phyloP scores from a whole-genome alignment of 2,329 filamentous ascomycete species.

The Nothomitra cinnamomea region DNA sequence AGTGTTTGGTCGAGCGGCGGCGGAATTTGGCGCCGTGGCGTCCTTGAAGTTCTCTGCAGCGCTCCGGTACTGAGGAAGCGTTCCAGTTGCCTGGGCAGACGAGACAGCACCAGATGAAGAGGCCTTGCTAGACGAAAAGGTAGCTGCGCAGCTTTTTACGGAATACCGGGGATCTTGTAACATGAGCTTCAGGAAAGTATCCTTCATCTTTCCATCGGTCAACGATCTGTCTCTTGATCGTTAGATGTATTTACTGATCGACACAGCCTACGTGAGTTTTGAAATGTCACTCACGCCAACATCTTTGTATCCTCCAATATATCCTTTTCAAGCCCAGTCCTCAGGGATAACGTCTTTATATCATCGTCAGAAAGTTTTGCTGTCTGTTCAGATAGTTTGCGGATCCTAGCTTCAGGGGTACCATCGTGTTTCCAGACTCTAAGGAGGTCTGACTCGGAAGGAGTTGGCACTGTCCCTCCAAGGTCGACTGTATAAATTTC shows the following conservation, averaged over 20 bases:
- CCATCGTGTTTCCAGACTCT: no score
- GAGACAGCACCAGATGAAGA: neutral
- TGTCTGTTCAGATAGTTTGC: no score
- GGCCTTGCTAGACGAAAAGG: neutral
- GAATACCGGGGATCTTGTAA: constrained; percentile 1
- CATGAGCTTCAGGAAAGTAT: neutral
- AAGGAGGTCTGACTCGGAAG: no score
- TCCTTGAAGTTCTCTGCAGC: neutral
- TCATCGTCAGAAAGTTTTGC: no score
- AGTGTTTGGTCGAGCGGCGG: neutral
- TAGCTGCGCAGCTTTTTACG: neutral
- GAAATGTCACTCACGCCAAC: no score
- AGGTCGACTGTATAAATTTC: no score
- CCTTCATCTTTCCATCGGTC: neutral
- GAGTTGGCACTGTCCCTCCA: no score
- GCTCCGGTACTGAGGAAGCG: neutral
- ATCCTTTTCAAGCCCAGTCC: no score
- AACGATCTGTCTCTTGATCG: neutral
- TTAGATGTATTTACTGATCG: neutral
- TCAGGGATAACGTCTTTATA: no score
- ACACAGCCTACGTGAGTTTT: no score
- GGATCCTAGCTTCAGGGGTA: no score
- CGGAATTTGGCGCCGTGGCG: neutral
- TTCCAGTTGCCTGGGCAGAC: neutral
- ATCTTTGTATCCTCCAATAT: no score